These are phyloP conservation scores for Sordariomycetes sp. DNA, from an alignment of 2,329 filamentous ascomycete species.

Conservation along the genomic window DNA sequence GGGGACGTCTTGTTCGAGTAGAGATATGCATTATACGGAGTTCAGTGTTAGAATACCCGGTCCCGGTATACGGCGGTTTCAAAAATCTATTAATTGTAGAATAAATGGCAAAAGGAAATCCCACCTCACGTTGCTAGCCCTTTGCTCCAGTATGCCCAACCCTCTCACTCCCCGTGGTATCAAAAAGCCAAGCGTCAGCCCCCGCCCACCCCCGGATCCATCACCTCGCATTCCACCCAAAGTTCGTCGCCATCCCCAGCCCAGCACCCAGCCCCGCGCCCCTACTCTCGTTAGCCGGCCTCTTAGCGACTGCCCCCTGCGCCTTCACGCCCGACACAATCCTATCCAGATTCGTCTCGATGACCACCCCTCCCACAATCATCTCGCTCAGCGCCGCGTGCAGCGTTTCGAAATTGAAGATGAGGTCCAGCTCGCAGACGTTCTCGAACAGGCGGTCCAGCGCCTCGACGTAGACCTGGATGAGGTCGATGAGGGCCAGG, in stretches of 20 bases:
- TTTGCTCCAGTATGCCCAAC: neutral
- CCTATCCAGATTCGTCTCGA: slow-evolving; percentile 82
- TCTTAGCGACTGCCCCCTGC: slow-evolving; percentile 67
- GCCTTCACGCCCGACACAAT: slow-evolving; percentile 77
- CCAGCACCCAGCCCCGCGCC: slow-evolving; percentile 33
- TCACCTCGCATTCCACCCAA: slow-evolving; percentile 40
- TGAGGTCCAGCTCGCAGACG: slow-evolving; percentile 94
- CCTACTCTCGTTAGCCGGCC: slow-evolving; percentile 63
- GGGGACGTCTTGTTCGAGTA: neutral
- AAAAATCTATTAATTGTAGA: neutral
- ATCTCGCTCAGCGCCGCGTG: slow-evolving; percentile 88
- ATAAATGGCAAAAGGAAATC: neutral
- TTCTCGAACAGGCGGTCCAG: slow-evolving; percentile 95
- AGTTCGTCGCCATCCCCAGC: slow-evolving; percentile 45
- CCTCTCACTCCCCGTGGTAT: neutral
- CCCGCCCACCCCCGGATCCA: neutral
- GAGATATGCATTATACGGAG: slow-evolving; percentile 2
- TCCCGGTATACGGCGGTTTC: neutral
- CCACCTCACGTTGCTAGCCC: neutral
- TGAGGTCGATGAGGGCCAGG: slow-evolving; percentile 87
- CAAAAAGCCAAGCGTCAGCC: neutral
- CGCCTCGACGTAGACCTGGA: slow-evolving; percentile 96
- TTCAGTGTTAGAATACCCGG: slow-evolving; percentile 2
- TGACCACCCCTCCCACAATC: slow-evolving; percentile 88
- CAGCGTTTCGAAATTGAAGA: slow-evolving; percentile 97